These are phyloP conservation scores for Vaucheria bursata DNA, from an alignment of 352 stramenopile genomes.

Conservation along the genomic window DNA sequence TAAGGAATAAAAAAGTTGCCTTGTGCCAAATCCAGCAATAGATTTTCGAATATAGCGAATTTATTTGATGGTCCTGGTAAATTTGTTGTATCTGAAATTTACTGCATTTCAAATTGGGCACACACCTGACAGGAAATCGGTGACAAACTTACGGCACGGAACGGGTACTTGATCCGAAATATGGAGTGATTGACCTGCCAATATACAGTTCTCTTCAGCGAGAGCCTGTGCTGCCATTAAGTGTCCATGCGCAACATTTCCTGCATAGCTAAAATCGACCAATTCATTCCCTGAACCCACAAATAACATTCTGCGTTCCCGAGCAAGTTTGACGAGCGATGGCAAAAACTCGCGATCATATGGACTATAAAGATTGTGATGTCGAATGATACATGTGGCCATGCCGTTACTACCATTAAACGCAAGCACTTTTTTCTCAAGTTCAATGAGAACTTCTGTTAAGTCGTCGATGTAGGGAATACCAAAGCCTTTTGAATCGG, in stretches of 20 bases:
- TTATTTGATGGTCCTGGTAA: no score
- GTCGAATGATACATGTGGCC: conserved; percentile 44
- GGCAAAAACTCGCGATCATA: conserved; percentile 43
- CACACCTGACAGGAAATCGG: conserved; percentile 21
- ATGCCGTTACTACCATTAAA: conserved; percentile 20
- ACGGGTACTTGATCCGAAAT: conserved; percentile 50
- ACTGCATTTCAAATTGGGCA: no score
- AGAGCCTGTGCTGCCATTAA: conserved; percentile 46
- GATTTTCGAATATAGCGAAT: no score
- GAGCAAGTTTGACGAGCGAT: conserved; percentile 15
- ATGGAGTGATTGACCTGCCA: conserved; percentile 46
- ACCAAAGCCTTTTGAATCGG: conserved; percentile 44
- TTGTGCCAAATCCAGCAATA: no score
- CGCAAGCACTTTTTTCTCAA: conserved; percentile 38
- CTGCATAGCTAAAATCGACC: conserved; percentile 51
- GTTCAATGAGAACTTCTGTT: conserved; percentile 34
- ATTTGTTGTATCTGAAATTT: no score
- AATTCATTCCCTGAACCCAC: conserved; percentile 48
- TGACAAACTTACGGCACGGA: conserved; percentile 47
- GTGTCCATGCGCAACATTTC: conserved; percentile 51
- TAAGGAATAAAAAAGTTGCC: no score
- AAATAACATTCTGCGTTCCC: conserved; percentile 16
- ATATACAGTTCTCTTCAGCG: not conserved
- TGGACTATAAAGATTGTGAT: conserved; percentile 47
- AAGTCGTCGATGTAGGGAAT: conserved; percentile 41